Conservation (phyloP, 1,284 basidiomycete species). For the Sparassis latifolia region DNA sequence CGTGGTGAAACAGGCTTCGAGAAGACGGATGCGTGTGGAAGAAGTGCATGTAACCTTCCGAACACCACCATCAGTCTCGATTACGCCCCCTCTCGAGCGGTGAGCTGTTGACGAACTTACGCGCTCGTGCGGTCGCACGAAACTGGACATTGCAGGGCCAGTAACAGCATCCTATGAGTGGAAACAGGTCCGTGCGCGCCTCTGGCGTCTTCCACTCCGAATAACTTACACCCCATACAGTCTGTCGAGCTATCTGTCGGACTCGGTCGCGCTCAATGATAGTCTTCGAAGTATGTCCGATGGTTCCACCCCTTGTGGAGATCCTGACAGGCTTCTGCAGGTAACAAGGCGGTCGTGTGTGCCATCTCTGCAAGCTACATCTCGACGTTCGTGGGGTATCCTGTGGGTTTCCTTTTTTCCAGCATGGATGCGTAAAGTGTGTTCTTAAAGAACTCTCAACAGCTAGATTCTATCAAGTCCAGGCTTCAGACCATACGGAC, state of each 20-base stretch:
- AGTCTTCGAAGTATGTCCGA: constrained; percentile 50
- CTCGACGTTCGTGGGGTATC: constrained; percentile 78
- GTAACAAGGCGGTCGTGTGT: constrained; percentile 76
- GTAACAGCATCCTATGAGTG: constrained; percentile 72
- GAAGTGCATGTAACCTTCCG: too few species aligned
- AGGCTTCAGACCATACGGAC: constrained; percentile 83
- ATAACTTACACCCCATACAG: constrained; percentile 24
- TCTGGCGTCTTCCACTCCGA: neutral
- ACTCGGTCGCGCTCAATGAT: constrained; percentile 56
- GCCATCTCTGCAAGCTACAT: constrained; percentile 79
- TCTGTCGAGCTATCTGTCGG: constrained; percentile 54
- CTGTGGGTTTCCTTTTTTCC: constrained; percentile 38
- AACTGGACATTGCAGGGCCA: constrained; percentile 51
- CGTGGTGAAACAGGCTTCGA: too few species aligned
- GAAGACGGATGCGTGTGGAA: too few species aligned
- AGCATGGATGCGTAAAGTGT: neutral
- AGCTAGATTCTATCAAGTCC: constrained; percentile 89
- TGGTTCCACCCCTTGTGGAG: neutral
- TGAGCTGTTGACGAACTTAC: neutral
- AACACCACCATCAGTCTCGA: too few species aligned
- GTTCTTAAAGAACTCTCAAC: neutral
- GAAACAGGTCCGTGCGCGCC: constrained; percentile 45
- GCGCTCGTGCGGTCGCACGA: constrained; percentile 49
- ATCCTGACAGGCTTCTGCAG: constrained; percentile 28
- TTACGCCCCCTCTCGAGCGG: too few species aligned